Conservation (phyloP, 345 rosid species). For the Litchi chinensis region DNA sequence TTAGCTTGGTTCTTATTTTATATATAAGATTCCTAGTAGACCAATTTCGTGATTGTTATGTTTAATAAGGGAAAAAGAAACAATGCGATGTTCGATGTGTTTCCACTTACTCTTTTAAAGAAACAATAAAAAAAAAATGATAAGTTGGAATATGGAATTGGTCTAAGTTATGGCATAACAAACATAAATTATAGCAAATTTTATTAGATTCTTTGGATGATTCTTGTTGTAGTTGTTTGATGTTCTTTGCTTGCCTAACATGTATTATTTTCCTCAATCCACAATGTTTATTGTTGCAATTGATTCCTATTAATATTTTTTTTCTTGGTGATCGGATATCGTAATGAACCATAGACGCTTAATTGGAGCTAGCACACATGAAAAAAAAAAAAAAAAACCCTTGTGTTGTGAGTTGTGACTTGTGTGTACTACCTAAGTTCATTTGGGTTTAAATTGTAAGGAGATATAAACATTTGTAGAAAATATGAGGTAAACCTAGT, state of each 20-base stretch:
- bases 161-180: neutral
- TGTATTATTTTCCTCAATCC: neutral
- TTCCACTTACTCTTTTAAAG: constrained; percentile 11
- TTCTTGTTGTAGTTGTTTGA: constrained; percentile 8
- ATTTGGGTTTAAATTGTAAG: no score
- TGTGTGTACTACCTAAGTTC: no score
- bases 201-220: neutral
- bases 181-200: neutral
- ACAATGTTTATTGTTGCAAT: neutral
- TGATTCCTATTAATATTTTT: no score
- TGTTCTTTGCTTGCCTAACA: constrained; percentile 1
- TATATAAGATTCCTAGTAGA: neutral
- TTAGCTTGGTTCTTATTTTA: neutral
- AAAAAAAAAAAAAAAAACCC: no score
- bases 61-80: neutral
- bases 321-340: no score
- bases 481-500: no score
- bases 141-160: neutral
- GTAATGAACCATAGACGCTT: no score
- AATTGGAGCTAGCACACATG: no score
- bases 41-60: neutral
- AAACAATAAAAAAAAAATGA: neutral
- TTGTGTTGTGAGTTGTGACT: no score
- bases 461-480: no score
- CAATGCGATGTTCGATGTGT: neutral